Evolutionary conservation across 129 eudicot species (phyloP).

Genomic region (Chrysanthemum seticuspe): DNA sequence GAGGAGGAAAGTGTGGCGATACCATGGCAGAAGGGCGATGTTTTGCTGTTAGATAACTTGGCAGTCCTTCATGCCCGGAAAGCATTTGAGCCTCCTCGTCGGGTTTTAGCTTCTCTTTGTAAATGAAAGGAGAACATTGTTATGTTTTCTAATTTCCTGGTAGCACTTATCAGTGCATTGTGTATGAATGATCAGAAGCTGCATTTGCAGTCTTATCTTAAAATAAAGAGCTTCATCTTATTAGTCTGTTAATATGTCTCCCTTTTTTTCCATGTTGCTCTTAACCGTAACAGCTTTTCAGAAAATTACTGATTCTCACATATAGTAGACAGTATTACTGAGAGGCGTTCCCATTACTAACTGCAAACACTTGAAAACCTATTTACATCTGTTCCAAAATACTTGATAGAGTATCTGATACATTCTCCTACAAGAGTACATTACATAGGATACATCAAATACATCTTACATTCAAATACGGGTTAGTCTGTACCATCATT

Average conservation of each 20-base stretch:
- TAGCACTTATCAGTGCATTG: background rate
- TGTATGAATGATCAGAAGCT: slow-evolving; percentile 16
- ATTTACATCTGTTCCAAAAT: no score
- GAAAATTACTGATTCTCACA: no score
- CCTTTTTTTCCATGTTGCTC: background rate
- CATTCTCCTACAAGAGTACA: no score
- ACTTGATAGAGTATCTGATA: no score
- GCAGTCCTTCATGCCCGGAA: slow-evolving; percentile 41
- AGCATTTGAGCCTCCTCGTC: slow-evolving; percentile 36
- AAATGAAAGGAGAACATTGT: slow-evolving; percentile 19
- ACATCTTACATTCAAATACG: background rate
- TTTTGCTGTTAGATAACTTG: slow-evolving; percentile 37
- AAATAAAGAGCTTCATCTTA: slow-evolving; percentile 18
- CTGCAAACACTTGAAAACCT: no score
- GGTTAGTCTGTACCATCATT: slow-evolving; percentile 3
- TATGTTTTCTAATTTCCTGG: background rate
- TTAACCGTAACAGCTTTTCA: background rate
- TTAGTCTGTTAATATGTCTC: background rate
- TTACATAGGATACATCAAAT: no score
- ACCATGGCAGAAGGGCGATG: slow-evolving; percentile 45
- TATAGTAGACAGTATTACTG: no score
- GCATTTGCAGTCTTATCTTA: slow-evolving; percentile 7
- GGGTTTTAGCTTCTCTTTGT: slow-evolving; percentile 42
- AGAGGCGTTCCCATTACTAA: no score
- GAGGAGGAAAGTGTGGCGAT: slow-evolving; percentile 43